Percentiles rank a stretch among this genome's conserved stretches.
These are phyloP conservation scores for Fusarium musae DNA, from an alignment of 2,329 filamentous ascomycete genomes.

Conservation along the genomic window DNA sequence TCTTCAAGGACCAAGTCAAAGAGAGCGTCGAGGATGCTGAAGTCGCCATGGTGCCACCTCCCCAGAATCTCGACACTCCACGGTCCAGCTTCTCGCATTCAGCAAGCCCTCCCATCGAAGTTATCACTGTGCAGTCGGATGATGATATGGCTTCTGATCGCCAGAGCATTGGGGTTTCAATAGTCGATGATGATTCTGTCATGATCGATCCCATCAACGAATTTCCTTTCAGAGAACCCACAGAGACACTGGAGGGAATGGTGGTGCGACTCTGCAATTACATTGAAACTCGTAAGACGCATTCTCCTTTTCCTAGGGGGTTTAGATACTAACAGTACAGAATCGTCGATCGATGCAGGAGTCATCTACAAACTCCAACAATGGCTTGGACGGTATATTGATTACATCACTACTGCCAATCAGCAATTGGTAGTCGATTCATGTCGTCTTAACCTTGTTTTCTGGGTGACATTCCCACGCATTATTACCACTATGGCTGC, in stretches of 20 bases:
- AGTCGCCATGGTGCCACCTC: slow-evolving; percentile 48
- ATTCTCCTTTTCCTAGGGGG: neutral
- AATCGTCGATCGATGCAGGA: slow-evolving; percentile 56
- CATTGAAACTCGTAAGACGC: slow-evolving; percentile 46
- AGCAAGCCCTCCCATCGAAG: slow-evolving; percentile 58
- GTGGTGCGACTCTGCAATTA: slow-evolving; percentile 53
- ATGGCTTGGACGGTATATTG: slow-evolving; percentile 64
- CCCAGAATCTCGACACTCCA: slow-evolving; percentile 41
- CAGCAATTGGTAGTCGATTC: slow-evolving; percentile 54
- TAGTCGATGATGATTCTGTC: slow-evolving; percentile 35
- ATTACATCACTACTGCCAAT: slow-evolving; percentile 51
- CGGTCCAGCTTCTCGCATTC: slow-evolving; percentile 53
- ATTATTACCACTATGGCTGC: slow-evolving; percentile 52
- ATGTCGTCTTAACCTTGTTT: slow-evolving; percentile 56
- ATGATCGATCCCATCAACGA: slow-evolving; percentile 55
- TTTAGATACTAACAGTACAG: slow-evolving; percentile 47
- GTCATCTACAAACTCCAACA: slow-evolving; percentile 57
- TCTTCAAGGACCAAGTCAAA: slow-evolving; percentile 49
- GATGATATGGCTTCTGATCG: slow-evolving; percentile 50
- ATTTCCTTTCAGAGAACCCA: slow-evolving; percentile 59
- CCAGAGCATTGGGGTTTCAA: slow-evolving; percentile 45
- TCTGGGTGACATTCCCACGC: slow-evolving; percentile 66
- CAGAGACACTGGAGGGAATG: slow-evolving; percentile 47
- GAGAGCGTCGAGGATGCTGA: slow-evolving; percentile 60
- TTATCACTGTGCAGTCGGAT: slow-evolving; percentile 54